Evolutionary conservation across 2,329 filamentous ascomycete genomes (phyloP).

Genomic region (Mollisia scopiformis): DNA sequence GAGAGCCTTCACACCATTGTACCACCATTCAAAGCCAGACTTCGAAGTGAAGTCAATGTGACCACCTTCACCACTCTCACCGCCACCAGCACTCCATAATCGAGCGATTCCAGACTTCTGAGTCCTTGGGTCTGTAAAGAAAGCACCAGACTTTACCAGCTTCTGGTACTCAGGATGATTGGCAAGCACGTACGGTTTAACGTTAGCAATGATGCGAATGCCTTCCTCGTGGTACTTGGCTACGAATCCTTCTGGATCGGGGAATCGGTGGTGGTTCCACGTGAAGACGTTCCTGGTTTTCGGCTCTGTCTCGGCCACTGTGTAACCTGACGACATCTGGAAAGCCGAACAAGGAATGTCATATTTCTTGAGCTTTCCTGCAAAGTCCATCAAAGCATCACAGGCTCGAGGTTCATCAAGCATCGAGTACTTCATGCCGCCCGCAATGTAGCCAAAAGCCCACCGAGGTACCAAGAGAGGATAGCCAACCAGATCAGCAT

Average conservation of each 20-base stretch:
- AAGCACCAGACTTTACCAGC: slow-evolving; percentile 58
- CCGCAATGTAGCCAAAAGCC: slow-evolving; percentile 74
- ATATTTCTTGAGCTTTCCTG: slow-evolving; percentile 40
- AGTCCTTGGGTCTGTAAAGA: slow-evolving; percentile 65
- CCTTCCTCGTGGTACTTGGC: slow-evolving; percentile 63
- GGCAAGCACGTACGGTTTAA: slow-evolving; percentile 72
- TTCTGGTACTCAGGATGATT: slow-evolving; percentile 69
- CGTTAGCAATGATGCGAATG: slow-evolving; percentile 70
- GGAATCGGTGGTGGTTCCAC: slow-evolving; percentile 73
- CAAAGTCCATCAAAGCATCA: slow-evolving; percentile 45
- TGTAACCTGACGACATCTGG: slow-evolving; percentile 57
- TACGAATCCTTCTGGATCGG: slow-evolving; percentile 67
- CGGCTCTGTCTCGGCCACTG: slow-evolving; percentile 65
- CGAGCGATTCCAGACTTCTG: slow-evolving; percentile 57
- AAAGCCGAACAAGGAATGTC: slow-evolving; percentile 56
- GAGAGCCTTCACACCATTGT: slow-evolving; percentile 64
- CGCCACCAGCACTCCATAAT: slow-evolving; percentile 74
- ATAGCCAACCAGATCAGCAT: slow-evolving; percentile 69
- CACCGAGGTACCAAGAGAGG: slow-evolving; percentile 71
- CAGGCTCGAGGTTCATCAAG: slow-evolving; percentile 56
- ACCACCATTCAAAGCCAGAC: slow-evolving; percentile 73
- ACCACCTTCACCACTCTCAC: slow-evolving; percentile 69
- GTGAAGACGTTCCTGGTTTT: slow-evolving; percentile 73
- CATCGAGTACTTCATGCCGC: slow-evolving; percentile 65
- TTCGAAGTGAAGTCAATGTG: slow-evolving; percentile 75